Conservation (phyloP, 2,329 filamentous ascomycete species). For the Orbilia javanica region DNA sequence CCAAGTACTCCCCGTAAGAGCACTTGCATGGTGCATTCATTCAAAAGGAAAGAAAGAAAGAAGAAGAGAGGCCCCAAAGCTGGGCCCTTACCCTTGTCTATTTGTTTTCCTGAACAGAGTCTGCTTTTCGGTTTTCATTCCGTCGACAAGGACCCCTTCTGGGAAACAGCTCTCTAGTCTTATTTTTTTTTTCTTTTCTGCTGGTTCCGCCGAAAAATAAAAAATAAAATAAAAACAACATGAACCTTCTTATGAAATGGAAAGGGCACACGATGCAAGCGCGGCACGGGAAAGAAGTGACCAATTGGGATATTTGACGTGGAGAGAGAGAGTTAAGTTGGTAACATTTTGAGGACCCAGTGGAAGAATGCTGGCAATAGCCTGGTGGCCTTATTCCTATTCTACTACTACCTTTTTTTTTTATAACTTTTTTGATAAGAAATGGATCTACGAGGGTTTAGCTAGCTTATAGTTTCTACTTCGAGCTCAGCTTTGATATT, state of each 20-base stretch:
- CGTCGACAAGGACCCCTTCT: slow-evolving; percentile 43
- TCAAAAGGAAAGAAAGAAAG: slow-evolving; percentile 58
- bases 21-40: slow-evolving; percentile 65
- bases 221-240: no score
- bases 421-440: slow-evolving; percentile 38
- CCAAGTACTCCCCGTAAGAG: slow-evolving; percentile 61
- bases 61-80: slow-evolving; percentile 59
- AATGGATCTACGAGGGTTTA: neutral
- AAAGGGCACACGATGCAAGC: slow-evolving; percentile 52
- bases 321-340: slow-evolving; percentile 43
- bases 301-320: slow-evolving; percentile 58
- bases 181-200: neutral
- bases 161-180: no score
- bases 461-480: neutral
- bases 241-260: slow-evolving; percentile 17
- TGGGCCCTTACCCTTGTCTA: slow-evolving; percentile 61
- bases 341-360: slow-evolving; percentile 18
- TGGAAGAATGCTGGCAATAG: slow-evolving; percentile 25
- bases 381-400: neutral
- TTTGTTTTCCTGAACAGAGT: neutral
- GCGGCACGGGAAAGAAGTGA: slow-evolving; percentile 57
- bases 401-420: no score
- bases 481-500: slow-evolving; percentile 4
- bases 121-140: slow-evolving; percentile 49
- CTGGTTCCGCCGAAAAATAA: slow-evolving; percentile 2